Conservation (phyloP, 2,329 filamentous ascomycete species). For the Arthrobotrys sphaeroides region DNA sequence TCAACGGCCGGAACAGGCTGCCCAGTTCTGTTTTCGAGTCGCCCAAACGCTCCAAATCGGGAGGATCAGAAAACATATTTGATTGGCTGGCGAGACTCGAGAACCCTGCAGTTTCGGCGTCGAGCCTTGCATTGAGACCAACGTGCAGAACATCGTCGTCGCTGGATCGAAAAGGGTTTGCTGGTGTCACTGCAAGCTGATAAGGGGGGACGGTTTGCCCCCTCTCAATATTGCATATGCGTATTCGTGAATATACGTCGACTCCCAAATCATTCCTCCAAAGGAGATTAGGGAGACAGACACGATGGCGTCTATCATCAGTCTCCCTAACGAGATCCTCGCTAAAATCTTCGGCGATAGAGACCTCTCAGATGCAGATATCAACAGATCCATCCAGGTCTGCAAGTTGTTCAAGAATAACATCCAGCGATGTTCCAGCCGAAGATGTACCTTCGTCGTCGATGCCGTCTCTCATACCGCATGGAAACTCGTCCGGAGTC, state of each 20-base stretch:
- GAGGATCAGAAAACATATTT: background rate
- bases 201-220: too few relatives aligned
- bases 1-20: background rate
- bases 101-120: background rate
- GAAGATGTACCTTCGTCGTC: background rate
- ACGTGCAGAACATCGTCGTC: too few relatives aligned
- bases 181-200: too few relatives aligned
- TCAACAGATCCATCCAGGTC: background rate
- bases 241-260: too few relatives aligned
- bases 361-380: background rate
- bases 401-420: background rate
- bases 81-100: background rate
- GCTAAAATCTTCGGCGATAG: slow-evolving; percentile 3
- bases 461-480: background rate
- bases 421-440: background rate
- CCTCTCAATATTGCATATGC: too few relatives aligned
- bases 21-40: background rate
- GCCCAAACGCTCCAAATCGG: slow-evolving; percentile 5
- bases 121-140: too few relatives aligned
- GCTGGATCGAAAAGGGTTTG: too few relatives aligned
- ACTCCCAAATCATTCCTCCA: too few relatives aligned
- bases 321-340: background rate
- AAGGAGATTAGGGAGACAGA: background rate
- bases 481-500: background rate
- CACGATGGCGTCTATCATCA: background rate